Base-by-base conservation (phyloP, 2,329 filamentous ascomycete species). In the Orbilia ellipsospora region DNA sequence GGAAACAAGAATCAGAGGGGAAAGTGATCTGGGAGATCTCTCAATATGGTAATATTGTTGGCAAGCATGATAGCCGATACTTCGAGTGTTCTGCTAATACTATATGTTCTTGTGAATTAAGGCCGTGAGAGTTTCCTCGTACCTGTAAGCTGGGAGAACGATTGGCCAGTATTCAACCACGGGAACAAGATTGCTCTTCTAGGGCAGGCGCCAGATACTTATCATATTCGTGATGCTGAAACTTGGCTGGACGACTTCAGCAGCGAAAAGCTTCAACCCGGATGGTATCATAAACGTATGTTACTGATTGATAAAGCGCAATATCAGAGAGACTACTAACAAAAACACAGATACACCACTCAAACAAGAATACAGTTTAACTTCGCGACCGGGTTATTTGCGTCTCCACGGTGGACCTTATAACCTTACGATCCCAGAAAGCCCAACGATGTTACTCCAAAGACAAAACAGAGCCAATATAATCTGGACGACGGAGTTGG, bases 381-480 rank as follows among this genome's bases (percentile, higher is more conserved):
- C 80, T 0, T 84, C 85, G 55, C 80, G 82, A 0, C 82, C 84
- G 0, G 82, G 83, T 0, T 79, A 82, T 50, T 81, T 88, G 1
- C 84, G 85, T 1, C 79, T 88, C 0, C 83, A 85, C 66, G 87
- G 87, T 0, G 84, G 84, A 2, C 85, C 85, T 16, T 88, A 86
- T 72, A 82, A 83, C 7, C 82, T 89, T 0, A 83, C 82, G 0
- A 83, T 83, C 4, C 86, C 87, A 0, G 84, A 85, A 20, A 83
- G 83, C 18, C 86, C 87, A 0, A 85, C 86, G 0, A 82, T 88
- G 77, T 82, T 88, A 2, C 79, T 88, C 0, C 83, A 86, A 10
- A 88, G 88, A 67, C 87, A 88, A 79, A 74, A 40, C 4, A 63
- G 70, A 8, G 70, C 70, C 51, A 68, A 68, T 36, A 74, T 74